These are phyloP conservation scores for Capsicum pubescens DNA, from an alignment of 257 asterid species.

Conservation along the genomic window DNA sequence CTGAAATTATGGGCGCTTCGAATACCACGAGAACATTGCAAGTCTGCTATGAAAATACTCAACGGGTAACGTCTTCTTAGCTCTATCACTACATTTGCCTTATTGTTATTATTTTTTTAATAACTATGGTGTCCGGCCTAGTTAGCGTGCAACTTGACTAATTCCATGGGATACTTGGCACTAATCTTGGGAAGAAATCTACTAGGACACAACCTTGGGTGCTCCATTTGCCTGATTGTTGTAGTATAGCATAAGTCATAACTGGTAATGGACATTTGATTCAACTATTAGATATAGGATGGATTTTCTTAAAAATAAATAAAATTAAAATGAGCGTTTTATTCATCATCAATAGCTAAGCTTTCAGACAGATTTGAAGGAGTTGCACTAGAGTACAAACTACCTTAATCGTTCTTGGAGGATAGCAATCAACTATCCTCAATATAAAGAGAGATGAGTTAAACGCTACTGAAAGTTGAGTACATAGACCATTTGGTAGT, in stretches of 20 bases:
- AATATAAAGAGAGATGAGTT: background rate
- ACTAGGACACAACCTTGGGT: too few species aligned
- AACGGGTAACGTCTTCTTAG: constrained; percentile 56
- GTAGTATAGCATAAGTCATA: too few species aligned
- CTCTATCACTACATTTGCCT: background rate
- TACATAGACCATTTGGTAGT: background rate
- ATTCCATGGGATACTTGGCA: too few species aligned
- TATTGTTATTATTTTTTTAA: too few species aligned
- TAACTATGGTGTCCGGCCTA: too few species aligned
- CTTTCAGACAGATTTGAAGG: background rate
- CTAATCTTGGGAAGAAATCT: too few species aligned
- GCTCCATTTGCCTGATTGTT: too few species aligned
- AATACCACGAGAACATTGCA: constrained; percentile 82
- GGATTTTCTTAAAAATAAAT: too few species aligned
- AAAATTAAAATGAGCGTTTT: too few species aligned
- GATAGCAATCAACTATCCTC: background rate
- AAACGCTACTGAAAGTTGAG: background rate
- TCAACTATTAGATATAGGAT: too few species aligned
- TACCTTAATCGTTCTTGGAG: background rate
- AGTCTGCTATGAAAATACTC: constrained; percentile 69
- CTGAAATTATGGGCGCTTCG: constrained; percentile 77
- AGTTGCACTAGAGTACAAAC: background rate
- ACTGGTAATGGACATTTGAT: too few species aligned
- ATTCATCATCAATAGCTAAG: background rate
- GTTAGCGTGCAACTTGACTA: too few species aligned